These are phyloP conservation scores for Bifiguratus adelaidae DNA, from an alignment of 192 early-diverging fungal species.

Conservation along the genomic window DNA sequence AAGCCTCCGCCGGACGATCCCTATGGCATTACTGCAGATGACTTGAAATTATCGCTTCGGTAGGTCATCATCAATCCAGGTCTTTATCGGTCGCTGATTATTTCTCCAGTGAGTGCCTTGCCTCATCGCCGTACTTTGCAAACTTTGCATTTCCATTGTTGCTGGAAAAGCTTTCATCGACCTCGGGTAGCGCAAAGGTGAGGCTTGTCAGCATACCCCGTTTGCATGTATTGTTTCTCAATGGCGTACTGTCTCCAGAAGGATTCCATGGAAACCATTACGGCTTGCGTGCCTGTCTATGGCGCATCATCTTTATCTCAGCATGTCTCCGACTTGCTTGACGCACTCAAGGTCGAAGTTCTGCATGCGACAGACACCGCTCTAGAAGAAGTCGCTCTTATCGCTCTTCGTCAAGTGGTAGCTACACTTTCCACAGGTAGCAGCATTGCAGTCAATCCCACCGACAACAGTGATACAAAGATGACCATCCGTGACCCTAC, in stretches of 20 bases:
- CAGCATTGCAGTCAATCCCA: constrained; percentile 19
- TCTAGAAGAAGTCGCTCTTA: constrained; percentile 56
- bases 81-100: not conserved
- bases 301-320: constrained; percentile 52
- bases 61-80: constrained; percentile 4
- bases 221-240: too few relatives aligned
- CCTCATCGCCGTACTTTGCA: constrained; percentile 68
- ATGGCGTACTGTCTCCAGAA: constrained; percentile 34
- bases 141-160: constrained; percentile 78
- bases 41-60: constrained; percentile 76
- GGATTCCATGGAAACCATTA: constrained; percentile 87
- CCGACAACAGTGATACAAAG: constrained; percentile 24
- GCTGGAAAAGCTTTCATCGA: constrained; percentile 83
- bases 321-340: constrained; percentile 64
- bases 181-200: constrained; percentile 81
- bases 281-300: constrained; percentile 70
- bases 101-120: constrained; percentile 49
- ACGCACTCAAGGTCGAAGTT: constrained; percentile 63
- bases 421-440: constrained; percentile 50
- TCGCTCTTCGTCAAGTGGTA: constrained; percentile 45
- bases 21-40: constrained; percentile 87
- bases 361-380: constrained; percentile 65
- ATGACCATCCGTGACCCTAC: constrained; percentile 17
- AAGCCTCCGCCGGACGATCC: constrained; percentile 91
- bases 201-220: too few relatives aligned